Conservation (phyloP, 148 eudicot genomes). For the Beta vulgaris region DNA sequence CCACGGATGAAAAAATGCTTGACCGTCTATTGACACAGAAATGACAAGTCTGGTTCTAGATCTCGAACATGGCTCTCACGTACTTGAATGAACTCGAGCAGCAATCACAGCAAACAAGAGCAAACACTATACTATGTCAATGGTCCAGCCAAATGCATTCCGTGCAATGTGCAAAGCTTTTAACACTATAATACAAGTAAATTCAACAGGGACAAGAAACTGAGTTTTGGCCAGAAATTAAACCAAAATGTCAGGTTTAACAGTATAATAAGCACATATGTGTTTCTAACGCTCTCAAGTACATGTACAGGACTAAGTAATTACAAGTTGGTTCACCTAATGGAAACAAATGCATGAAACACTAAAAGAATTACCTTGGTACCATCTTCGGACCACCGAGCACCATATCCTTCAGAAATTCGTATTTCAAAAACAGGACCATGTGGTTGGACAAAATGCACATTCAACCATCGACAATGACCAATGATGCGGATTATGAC, state of each 20-base stretch:
- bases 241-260: not conserved
- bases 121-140: no score
- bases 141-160: no score
- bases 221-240: not conserved
- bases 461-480: slow-evolving; percentile 68
- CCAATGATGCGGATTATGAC: slow-evolving; percentile 40
- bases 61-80: no score
- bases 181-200: no score
- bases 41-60: no score
- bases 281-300: not conserved
- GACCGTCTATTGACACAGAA: no score
- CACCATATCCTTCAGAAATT: slow-evolving; percentile 73
- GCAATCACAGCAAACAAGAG: no score
- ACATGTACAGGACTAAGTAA: not conserved
- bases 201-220: not conserved
- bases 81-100: no score
- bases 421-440: slow-evolving; percentile 77
- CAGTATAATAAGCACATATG: not conserved
- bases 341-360: slow-evolving; percentile 4
- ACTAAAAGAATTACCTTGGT: slow-evolving; percentile 48
- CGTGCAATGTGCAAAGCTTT: no score
- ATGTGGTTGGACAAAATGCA: slow-evolving; percentile 72
- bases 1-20: no score
- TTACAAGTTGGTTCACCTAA: not conserved
- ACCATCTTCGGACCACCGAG: slow-evolving; percentile 80